Base-by-base conservation (phyloP, 768 basidiomycete genomes). In the Mycena olivaceomarginata region DNA sequence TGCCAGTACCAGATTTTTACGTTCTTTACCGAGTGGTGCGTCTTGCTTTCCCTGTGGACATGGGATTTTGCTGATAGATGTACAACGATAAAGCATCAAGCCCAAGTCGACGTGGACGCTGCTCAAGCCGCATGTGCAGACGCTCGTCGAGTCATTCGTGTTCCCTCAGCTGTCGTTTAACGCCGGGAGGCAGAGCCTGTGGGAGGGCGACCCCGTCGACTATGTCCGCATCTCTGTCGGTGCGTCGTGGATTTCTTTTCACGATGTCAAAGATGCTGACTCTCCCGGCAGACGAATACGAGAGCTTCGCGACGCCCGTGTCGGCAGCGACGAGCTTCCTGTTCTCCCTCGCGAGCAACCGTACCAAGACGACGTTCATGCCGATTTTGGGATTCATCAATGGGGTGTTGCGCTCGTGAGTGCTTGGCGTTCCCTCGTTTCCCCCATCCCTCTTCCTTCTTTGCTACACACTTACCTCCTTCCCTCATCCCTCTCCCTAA, bases 91-190 rank as follows among this genome's bases (percentile, higher is more conserved):
- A 67, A 98, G 97, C 80, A 92, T 98, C 80, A 98, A 98, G 86
- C 97, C 97, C 16, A 97, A 96, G 82, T 91, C 95, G n/a, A 98
- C 96, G 6, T 98, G 97, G 96, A 86, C 89, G 4, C 89, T 96
- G 48, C 91, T 98, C 82, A 97, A 97, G 84, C 96, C 96, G 25
- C 97, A 96, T 80, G 92, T 95, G 48, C 90, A 95, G 82, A 92
- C 86, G 3, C 91, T 98, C 6, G 91, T 97, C n/a, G 92, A 94
- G 11, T 90, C 88, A 48, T 97, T 97, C 80, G 93, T 95, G 22
- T 98, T 97, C 89, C 96, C 97, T 41, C 94, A 96, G 81, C 90
- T 98, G 39, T 94, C 92, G 25, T 97, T 97, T 87, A 94, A 92
- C 37, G 85, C 92, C 15, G 84, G 89, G 2, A 92, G 93, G 80